These are phyloP conservation scores for Leucocoprinus sp. DNA, from an alignment of 768 basidiomycete genomes.

Conservation along the genomic window DNA sequence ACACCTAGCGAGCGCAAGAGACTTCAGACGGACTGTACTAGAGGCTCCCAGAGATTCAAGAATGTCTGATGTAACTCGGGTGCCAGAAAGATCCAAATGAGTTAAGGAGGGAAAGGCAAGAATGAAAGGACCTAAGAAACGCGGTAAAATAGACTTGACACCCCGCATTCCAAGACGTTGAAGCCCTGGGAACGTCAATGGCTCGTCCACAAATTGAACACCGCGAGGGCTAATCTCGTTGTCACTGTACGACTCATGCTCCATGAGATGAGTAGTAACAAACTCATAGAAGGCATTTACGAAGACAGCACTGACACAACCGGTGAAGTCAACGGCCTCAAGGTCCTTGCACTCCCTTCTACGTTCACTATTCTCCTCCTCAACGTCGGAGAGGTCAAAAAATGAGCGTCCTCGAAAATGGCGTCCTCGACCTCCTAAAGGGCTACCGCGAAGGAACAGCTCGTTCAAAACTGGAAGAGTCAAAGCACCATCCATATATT, in stretches of 20 bases:
- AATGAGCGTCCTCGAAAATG: slow-evolving; percentile 53
- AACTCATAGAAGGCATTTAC: slow-evolving; percentile 81
- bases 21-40: slow-evolving; percentile 57
- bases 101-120: slow-evolving; percentile 80
- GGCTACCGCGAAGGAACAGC: slow-evolving; percentile 77
- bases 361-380: slow-evolving; percentile 73
- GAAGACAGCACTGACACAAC: slow-evolving; percentile 89
- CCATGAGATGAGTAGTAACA: slow-evolving; percentile 55
- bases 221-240: slow-evolving; percentile 34
- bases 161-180: slow-evolving; percentile 76
- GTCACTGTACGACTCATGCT: slow-evolving; percentile 33
- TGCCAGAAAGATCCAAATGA: slow-evolving; percentile 87
- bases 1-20: slow-evolving; percentile 82
- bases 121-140: slow-evolving; percentile 64
- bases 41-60: slow-evolving; percentile 60
- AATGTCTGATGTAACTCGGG: slow-evolving; percentile 71
- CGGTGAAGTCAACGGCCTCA: slow-evolving; percentile 88
- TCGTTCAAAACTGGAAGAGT: slow-evolving; percentile 81
- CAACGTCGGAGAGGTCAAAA: slow-evolving; percentile 46
- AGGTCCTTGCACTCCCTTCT: slow-evolving; percentile 68
- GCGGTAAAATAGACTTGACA: slow-evolving; percentile 67
- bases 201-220: slow-evolving; percentile 36
- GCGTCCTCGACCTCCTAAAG: slow-evolving; percentile 61
- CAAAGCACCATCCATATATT: slow-evolving; percentile 96
- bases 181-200: slow-evolving; percentile 58